Evolutionary conservation across 345 rosid genomes (phyloP).

Genomic region (rapeseed (Brassica napus)): DNA sequence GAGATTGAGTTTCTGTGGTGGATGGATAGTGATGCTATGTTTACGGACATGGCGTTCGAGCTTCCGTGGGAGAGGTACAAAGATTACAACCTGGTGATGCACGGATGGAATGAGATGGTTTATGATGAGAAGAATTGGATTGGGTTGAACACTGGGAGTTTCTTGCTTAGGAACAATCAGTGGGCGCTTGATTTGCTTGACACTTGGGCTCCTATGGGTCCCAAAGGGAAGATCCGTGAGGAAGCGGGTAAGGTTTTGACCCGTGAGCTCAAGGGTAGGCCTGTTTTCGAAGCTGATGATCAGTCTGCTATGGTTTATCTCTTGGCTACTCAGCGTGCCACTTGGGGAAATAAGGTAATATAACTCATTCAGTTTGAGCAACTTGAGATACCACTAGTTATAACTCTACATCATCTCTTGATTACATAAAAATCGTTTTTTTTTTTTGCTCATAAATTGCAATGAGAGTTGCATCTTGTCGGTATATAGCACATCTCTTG

Average conservation of each 20-base stretch:
- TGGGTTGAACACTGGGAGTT: conserved; percentile 78
- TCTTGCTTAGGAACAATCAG: conserved; percentile 64
- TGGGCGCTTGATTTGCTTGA: conserved; percentile 78
- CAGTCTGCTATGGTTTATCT: conserved; percentile 77
- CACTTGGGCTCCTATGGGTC: conserved; percentile 79
- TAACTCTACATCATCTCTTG: background rate
- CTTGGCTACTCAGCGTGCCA: conserved; percentile 60
- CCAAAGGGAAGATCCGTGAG: conserved; percentile 69
- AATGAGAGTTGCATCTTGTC: background rate
- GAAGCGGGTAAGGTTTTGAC: conserved; percentile 67
- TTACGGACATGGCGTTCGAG: conserved; percentile 80
- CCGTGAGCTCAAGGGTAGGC: conserved; percentile 61
- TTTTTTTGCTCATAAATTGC: background rate
- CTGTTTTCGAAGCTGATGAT: conserved; percentile 74
- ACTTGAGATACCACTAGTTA: too few species aligned
- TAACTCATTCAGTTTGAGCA: background rate
- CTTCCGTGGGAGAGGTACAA: conserved; percentile 80
- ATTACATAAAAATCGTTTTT: background rate
- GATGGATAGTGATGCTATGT: conserved; percentile 89
- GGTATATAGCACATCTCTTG: background rate
- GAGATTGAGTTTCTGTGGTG: conserved; percentile 78
- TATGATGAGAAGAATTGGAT: conserved; percentile 71
- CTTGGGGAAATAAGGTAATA: conserved; percentile 63
- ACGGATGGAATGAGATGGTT: conserved; percentile 74
- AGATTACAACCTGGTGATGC: conserved; percentile 67